Evolutionary conservation across 805 yeast species (phyloP).

Genomic region (Spathaspora boniae): DNA sequence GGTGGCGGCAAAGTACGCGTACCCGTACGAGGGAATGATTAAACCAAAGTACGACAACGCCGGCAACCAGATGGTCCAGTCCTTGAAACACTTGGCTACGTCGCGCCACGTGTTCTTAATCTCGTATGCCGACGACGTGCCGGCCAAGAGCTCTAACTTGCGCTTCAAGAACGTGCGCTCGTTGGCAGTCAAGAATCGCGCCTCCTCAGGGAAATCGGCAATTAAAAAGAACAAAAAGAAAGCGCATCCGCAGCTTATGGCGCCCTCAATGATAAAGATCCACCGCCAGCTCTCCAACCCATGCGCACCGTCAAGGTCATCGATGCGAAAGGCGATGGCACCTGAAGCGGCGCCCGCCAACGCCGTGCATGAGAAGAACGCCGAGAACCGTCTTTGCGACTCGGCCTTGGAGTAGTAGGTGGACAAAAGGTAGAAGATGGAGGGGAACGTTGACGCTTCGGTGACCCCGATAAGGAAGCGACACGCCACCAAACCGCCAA

Average conservation of each 20-base stretch:
- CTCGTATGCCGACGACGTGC: slow-evolving; percentile 46
- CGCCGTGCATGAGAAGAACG: slow-evolving; percentile 68
- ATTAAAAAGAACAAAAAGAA: slow-evolving; percentile 44
- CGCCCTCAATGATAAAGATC: slow-evolving; percentile 50
- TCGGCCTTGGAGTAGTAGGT: slow-evolving; percentile 63
- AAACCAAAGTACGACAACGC: slow-evolving; percentile 63
- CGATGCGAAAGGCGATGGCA: slow-evolving; percentile 62
- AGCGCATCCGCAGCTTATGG: slow-evolving; percentile 33
- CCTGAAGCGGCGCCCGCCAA: slow-evolving; percentile 81
- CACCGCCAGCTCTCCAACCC: slow-evolving; percentile 48
- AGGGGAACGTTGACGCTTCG: slow-evolving; percentile 74
- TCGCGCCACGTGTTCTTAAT: slow-evolving; percentile 44
- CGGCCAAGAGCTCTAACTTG: slow-evolving; percentile 52
- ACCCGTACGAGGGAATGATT: slow-evolving; percentile 71
- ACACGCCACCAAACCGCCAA: slow-evolving; percentile 56
- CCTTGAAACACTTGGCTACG: slow-evolving; percentile 50
- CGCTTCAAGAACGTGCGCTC: slow-evolving; percentile 44
- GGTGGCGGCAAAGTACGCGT: slow-evolving; percentile 70
- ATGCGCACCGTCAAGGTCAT: slow-evolving; percentile 47
- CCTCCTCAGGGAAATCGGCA: slow-evolving; percentile 72
- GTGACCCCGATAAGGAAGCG: slow-evolving; percentile 64
- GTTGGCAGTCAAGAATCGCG: slow-evolving; percentile 46
- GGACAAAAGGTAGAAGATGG: slow-evolving; percentile 65
- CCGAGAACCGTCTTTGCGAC: slow-evolving; percentile 65
- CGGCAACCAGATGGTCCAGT: slow-evolving; percentile 53